Evolutionary conservation across 2,329 filamentous ascomycete genomes (phyloP).

Genomic region (Fusarium sp.): DNA sequence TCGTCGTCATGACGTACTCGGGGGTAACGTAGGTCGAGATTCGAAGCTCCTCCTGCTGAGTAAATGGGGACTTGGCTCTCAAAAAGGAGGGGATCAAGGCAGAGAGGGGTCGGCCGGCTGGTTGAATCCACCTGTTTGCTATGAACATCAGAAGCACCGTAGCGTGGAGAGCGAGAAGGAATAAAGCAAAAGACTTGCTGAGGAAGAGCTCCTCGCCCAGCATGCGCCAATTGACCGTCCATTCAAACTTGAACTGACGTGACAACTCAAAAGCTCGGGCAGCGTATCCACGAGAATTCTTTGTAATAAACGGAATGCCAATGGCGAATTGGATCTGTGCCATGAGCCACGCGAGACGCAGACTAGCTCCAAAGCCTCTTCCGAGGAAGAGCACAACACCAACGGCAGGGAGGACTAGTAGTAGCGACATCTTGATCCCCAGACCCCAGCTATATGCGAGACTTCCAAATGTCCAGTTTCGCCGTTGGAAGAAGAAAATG

Average conservation of each 20-base stretch:
- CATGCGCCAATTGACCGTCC: constrained; percentile 99
- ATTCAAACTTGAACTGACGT: constrained; percentile 91
- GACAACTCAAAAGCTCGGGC: constrained; percentile 89
- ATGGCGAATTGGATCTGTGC: constrained; percentile 77
- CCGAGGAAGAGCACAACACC: constrained; percentile 79
- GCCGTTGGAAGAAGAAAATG: constrained; percentile 80
- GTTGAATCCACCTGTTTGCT: constrained; percentile 74
- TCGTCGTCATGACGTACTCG: constrained; percentile 77
- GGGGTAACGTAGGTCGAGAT: constrained; percentile 70
- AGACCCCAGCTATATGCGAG: constrained; percentile 80
- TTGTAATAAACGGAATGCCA: constrained; percentile 72
- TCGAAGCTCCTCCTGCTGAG: constrained; percentile 61
- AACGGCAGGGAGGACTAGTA: constrained; percentile 84
- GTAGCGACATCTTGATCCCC: constrained; percentile 93
- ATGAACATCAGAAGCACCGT: constrained; percentile 73
- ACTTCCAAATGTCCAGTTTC: constrained; percentile 76
- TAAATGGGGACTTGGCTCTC: constrained; percentile 56
- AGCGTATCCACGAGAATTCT: constrained; percentile 76
- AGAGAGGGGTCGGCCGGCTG: constrained; percentile 66
- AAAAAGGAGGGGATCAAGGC: constrained; percentile 61
- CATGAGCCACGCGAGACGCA: constrained; percentile 77
- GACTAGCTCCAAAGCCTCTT: constrained; percentile 69
- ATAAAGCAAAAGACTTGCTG: constrained; percentile 70
- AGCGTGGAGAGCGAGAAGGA: constrained; percentile 72
- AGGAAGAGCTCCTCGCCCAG: constrained; percentile 85